These are phyloP conservation scores for Tulasnella sp. DNA, from an alignment of 768 basidiomycete genomes.

Conservation along the genomic window DNA sequence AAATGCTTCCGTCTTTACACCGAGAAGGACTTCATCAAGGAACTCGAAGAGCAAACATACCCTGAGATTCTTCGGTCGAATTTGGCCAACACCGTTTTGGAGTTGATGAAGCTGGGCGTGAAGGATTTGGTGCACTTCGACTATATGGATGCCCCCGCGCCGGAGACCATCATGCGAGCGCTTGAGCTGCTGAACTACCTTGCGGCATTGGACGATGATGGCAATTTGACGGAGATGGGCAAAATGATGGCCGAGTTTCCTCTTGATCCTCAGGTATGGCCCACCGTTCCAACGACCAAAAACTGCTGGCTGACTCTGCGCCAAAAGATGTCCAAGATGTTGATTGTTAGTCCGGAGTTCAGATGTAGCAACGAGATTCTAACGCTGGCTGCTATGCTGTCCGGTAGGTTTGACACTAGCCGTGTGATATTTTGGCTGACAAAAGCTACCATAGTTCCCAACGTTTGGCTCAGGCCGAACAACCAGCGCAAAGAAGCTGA, in stretches of 20 bases:
- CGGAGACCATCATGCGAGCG: conserved; percentile 95
- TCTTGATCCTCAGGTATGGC: conserved; percentile 83
- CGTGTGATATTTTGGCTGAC: neutral
- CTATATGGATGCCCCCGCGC: conserved; percentile 88
- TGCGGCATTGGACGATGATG: conserved; percentile 88
- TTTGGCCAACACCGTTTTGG: conserved; percentile 85
- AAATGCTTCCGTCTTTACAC: conserved; percentile 97
- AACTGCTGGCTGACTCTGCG: neutral
- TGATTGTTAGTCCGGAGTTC: conserved; percentile 91
- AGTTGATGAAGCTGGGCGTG: conserved; percentile 89
- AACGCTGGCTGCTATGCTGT: conserved; percentile 93
- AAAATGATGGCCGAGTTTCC: conserved; percentile 96
- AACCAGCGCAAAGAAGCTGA: conserved; percentile 87
- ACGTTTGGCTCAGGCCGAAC: conserved; percentile 87
- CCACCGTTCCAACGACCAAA: neutral
- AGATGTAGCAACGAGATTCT: conserved; percentile 93
- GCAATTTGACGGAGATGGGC: conserved; percentile 79
- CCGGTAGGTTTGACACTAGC: conserved; percentile 45
- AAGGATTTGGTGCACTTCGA: conserved; percentile 86
- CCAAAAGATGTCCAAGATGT: conserved; percentile 75
- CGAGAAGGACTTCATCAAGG: conserved; percentile 91
- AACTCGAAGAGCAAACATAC: conserved; percentile 94
- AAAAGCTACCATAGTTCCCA: conserved; percentile 56
- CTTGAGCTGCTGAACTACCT: conserved; percentile 89
- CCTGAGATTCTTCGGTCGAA: conserved; percentile 95